Conservation (phyloP, 345 rosid genomes). For the Kernera saxatilis region DNA sequence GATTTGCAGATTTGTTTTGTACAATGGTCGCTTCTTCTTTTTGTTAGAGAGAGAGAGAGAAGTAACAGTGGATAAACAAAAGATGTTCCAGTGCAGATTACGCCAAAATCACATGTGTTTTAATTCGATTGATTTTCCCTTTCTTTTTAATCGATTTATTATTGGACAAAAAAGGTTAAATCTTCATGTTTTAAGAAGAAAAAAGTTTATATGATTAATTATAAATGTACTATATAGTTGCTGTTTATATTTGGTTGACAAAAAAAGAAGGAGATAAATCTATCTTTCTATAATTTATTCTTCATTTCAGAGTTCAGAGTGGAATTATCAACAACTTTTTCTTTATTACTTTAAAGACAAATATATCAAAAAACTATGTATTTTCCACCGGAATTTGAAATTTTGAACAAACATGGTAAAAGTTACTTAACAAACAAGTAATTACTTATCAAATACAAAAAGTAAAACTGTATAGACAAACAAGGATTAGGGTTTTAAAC, state of each 20-base stretch:
- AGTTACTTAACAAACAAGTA: conserved; percentile 14
- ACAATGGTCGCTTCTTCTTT: neutral
- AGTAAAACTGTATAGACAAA: neutral
- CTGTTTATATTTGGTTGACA: neutral
- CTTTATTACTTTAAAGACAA: neutral
- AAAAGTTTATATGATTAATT: neutral
- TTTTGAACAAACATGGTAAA: neutral
- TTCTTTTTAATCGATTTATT: neutral
- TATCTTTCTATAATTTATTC: too few relatives aligned
- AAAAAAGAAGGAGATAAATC: neutral
- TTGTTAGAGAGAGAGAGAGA: neutral
- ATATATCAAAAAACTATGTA: neutral
- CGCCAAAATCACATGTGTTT: conserved; percentile 19
- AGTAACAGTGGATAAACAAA: conserved; percentile 10
- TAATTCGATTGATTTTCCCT: neutral
- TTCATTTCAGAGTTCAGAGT: neutral
- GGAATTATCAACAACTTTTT: neutral
- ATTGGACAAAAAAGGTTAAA: neutral
- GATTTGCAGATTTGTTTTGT: conserved; percentile 6
- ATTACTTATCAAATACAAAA: neutral
- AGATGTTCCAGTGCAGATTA: conserved; percentile 16
- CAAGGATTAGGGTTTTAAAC: neutral
- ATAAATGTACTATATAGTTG: neutral
- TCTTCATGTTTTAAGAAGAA: neutral
- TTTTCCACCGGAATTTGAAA: neutral